Conservation (phyloP, 345 rosid genomes). For the Crucihimalaya himalaica region DNA sequence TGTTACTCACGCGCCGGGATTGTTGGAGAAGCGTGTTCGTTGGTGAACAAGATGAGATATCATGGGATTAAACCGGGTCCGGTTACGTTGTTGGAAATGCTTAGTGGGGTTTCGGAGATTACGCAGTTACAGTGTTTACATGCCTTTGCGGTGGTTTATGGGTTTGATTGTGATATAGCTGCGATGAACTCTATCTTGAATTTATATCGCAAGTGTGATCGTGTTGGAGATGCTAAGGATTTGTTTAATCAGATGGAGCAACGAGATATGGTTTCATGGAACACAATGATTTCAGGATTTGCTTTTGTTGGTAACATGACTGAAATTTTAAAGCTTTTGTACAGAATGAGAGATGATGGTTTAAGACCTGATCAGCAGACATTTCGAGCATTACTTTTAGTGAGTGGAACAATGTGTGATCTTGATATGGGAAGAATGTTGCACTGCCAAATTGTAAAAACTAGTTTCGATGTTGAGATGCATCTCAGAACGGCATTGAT, state of each 20-base stretch:
- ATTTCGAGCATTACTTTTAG: slow-evolving; percentile 48
- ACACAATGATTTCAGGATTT: slow-evolving; percentile 54
- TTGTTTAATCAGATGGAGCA: slow-evolving; percentile 50
- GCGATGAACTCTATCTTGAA: slow-evolving; percentile 50
- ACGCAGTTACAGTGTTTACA: slow-evolving; percentile 50
- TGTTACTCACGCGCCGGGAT: slow-evolving; percentile 51
- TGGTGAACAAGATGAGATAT: slow-evolving; percentile 52
- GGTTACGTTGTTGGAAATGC: slow-evolving; percentile 55
- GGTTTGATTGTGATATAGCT: slow-evolving; percentile 47
- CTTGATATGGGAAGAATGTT: slow-evolving; percentile 52
- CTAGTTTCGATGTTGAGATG: slow-evolving; percentile 49
- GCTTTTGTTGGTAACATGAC: slow-evolving; percentile 44
- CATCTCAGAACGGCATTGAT: slow-evolving; percentile 65
- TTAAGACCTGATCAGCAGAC: slow-evolving; percentile 53
- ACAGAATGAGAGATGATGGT: slow-evolving; percentile 46
- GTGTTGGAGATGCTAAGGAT: slow-evolving; percentile 47
- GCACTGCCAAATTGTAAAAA: slow-evolving; percentile 57
- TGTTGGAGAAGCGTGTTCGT: slow-evolving; percentile 35
- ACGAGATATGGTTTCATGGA: slow-evolving; percentile 62
- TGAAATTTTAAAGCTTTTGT: slow-evolving; percentile 47
- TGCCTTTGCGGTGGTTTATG: slow-evolving; percentile 46
- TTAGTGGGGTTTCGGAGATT: slow-evolving; percentile 47
- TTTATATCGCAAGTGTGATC: slow-evolving; percentile 49
- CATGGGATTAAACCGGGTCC: slow-evolving; percentile 50
- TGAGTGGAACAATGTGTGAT: slow-evolving; percentile 43